Evolutionary conservation across 2,329 filamentous ascomycete genomes (phyloP).

Genomic region (Hawksworthiomyces lignivorus): DNA sequence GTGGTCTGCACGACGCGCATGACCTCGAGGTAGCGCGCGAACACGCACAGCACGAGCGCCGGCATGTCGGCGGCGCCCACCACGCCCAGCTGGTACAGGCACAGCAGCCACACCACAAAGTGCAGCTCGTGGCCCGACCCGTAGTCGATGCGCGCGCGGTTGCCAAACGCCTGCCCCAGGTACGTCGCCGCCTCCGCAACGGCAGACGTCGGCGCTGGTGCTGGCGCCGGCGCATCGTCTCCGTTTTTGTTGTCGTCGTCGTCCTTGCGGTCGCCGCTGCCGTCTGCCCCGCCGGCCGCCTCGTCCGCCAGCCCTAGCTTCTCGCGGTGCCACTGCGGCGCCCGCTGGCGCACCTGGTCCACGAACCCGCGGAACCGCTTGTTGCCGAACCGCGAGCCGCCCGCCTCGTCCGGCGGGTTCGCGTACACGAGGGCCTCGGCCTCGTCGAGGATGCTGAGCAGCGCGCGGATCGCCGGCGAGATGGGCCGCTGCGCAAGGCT

Average conservation of each 20-base stretch:
- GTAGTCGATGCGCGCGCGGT: constrained; percentile 83
- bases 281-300: neutral
- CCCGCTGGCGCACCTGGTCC: constrained; percentile 54
- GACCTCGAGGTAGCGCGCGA: constrained; percentile 71
- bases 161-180: constrained; percentile 76
- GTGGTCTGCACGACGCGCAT: constrained; percentile 85
- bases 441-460: constrained; percentile 63
- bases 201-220: constrained; percentile 29
- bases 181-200: constrained; percentile 71
- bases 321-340: constrained; percentile 52
- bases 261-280: constrained; percentile 13
- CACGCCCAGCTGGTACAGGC: constrained; percentile 70
- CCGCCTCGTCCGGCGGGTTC: constrained; percentile 76
- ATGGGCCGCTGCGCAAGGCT: constrained; percentile 32
- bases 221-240: too few relatives aligned
- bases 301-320: constrained; percentile 44
- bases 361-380: constrained; percentile 80
- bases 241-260: too few relatives aligned
- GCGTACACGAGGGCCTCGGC: constrained; percentile 58
- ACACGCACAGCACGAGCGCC: constrained; percentile 67
- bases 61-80: constrained; percentile 61
- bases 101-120: constrained; percentile 95
- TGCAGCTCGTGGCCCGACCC: constrained; percentile 96
- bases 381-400: constrained; percentile 89
- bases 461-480: constrained; percentile 54